Percentiles rank a stretch among this genome's conserved stretches.
Evolutionary conservation across 306 rosid species (phyloP).

Genomic region (Cicer pinnatifidum): DNA sequence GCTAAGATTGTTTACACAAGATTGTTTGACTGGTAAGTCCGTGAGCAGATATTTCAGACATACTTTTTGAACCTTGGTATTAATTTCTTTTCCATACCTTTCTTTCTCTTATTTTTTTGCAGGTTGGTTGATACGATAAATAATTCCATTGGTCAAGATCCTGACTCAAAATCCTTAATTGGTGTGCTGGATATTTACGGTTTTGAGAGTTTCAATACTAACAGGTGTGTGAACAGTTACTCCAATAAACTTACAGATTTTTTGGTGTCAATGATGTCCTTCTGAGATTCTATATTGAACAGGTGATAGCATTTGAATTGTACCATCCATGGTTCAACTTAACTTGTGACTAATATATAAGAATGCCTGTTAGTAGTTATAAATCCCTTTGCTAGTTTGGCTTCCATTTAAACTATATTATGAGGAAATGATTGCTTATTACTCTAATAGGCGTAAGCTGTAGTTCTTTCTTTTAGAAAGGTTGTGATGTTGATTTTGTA

Average conservation of each 20-base stretch:
- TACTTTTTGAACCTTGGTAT: slow-evolving; percentile 27
- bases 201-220: slow-evolving; percentile 95
- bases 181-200: slow-evolving; percentile 98
- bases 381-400: no score
- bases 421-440: no score
- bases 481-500: neutral
- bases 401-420: no score
- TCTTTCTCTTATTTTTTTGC: slow-evolving; percentile 46
- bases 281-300: no score
- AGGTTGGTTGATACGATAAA: slow-evolving; percentile 91
- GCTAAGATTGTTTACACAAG: slow-evolving; percentile 86
- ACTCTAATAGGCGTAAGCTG: no score
- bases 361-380: no score
- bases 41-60: slow-evolving; percentile 30
- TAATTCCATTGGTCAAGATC: slow-evolving; percentile 87
- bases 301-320: no score
- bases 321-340: no score
- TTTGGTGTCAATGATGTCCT: no score
- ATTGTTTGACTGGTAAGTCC: slow-evolving; percentile 87
- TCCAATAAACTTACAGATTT: no score
- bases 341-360: no score
- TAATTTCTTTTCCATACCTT: slow-evolving; percentile 24
- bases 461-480: no score
- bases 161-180: slow-evolving; percentile 77
- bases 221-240: slow-evolving; percentile 66